Evolutionary conservation across 83 land plant species (phyloP).

Genomic region (Picea abies): DNA sequence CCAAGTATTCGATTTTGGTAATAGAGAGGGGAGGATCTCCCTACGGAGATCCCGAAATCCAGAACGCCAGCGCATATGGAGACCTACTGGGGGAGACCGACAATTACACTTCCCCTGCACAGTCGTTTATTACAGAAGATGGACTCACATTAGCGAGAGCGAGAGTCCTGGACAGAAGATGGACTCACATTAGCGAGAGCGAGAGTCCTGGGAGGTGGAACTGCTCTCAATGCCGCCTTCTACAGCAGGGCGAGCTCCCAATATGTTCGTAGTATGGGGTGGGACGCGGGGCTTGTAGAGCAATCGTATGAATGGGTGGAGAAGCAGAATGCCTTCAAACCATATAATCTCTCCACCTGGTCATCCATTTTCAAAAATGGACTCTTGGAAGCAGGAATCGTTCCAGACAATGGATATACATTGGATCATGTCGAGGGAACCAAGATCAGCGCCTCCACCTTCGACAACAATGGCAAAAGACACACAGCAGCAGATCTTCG

Average conservation of each 20-base stretch:
- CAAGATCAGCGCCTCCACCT: too few relatives aligned
- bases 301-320: slow-evolving; percentile 54
- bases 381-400: slow-evolving; percentile 31
- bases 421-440: slow-evolving; percentile 37
- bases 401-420: slow-evolving; percentile 40
- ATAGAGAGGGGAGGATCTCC: slow-evolving; percentile 36
- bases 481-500: too few relatives aligned
- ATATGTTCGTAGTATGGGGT: slow-evolving; percentile 19
- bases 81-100: not conserved
- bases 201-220: slow-evolving; percentile 61
- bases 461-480: too few relatives aligned
- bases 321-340: slow-evolving; percentile 16
- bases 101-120: slow-evolving; percentile 29
- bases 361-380: slow-evolving; percentile 24
- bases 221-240: slow-evolving; percentile 58
- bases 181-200: slow-evolving; percentile 45
- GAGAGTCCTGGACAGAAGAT: slow-evolving; percentile 36
- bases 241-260: slow-evolving; percentile 42
- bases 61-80: not conserved
- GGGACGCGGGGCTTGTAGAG: slow-evolving; percentile 36
- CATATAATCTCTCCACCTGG: slow-evolving; percentile 18
- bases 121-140: slow-evolving; percentile 49
- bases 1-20: slow-evolving; percentile 20
- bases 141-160: slow-evolving; percentile 45
- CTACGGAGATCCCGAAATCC: slow-evolving; percentile 1